Evolutionary conservation across 2,329 filamentous ascomycete genomes (phyloP), one percentile per base, ranked within the genome.

Genomic region (Dactylellina sp.): DNA sequence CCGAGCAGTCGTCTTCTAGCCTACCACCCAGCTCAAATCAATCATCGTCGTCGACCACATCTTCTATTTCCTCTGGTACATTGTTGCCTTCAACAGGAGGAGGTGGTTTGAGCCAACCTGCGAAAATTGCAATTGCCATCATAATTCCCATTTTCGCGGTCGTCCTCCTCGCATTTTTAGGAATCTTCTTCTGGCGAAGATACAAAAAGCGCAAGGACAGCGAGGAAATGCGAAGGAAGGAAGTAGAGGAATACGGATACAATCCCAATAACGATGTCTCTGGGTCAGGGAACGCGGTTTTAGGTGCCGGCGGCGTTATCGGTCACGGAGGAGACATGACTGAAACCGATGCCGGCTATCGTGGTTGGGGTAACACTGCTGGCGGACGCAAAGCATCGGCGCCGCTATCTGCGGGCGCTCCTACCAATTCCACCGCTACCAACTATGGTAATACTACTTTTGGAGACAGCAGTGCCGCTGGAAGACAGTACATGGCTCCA

Each of bases 201-300:
- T 90, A 93, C 76, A 96, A 96, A 83, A 89, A 91, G 79, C 88
- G 89, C 76, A 95, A 92, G 84, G 88, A 88, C 76, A 91, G 90
- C 12, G 92, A 95, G 79, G 95, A 97, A 80, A 88, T 93, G 78
- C 88, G 95, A 56, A 88, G 93, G 76, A 97, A 97, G 83, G 95
- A 99, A 82, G 93, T 97, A 9, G 94, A 98, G 81, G 95, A 98
- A 80, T 98, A 98, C 80, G 90, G 91, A 32, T 98, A 93, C 84
- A 98, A 98, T 81, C 95, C 95, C n/a, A 98, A 98, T 82, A 89
- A 93, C 72, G 93, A 97, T 80, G 92, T 85, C 7, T 84, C 87
- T 14, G 84, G 82, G 24, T 82, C 84, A 59, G 84, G 76, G 4
- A 75, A 65, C 3, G 76, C 76, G 5, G 83, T 83, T 9, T 80